phyloP scores from a whole-genome alignment of 179 eudicot species.

The Pouteria campechiana region DNA sequence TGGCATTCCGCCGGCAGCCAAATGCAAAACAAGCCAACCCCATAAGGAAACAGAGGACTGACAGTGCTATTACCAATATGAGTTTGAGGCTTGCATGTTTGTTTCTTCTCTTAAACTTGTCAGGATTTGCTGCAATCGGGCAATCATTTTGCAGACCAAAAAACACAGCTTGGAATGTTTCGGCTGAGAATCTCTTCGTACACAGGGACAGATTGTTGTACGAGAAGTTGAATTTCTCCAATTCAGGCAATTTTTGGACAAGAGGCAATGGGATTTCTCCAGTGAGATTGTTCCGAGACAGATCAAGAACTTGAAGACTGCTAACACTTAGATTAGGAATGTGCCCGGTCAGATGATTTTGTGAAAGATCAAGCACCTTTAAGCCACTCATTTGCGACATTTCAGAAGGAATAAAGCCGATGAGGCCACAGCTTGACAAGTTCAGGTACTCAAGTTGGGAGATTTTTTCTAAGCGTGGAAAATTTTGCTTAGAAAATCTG shows the following conservation, averaged over 20 bases:
- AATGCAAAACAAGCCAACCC: constrained; percentile 39
- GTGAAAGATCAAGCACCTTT: constrained; percentile 39
- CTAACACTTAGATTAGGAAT: constrained; percentile 25
- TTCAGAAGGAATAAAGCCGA: constrained; percentile 29
- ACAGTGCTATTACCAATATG: constrained; percentile 27
- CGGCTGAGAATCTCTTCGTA: constrained; percentile 13
- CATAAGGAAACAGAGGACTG: constrained; percentile 28
- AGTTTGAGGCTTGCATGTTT: constrained; percentile 34
- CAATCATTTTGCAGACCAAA: constrained; percentile 38
- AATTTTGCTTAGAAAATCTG: constrained; percentile 27
- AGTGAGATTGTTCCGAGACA: constrained; percentile 41
- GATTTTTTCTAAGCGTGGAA: constrained; percentile 21
- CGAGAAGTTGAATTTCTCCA: constrained; percentile 53
- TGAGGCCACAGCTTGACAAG: constrained; percentile 30
- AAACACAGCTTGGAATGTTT: constrained; percentile 29
- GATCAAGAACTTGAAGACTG: constrained; percentile 35
- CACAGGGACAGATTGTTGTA: constrained; percentile 46
- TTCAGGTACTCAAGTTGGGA: constrained; percentile 37
- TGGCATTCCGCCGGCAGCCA: constrained; percentile 31
- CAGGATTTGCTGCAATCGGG: constrained; percentile 53
- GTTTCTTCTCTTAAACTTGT: constrained; percentile 19
- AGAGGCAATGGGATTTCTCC: constrained; percentile 33
- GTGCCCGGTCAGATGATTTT: constrained; percentile 22
- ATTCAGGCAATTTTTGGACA: constrained; percentile 23
- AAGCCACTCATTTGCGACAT: constrained; percentile 21